Conservation (phyloP, 257 asterid species). For the Solanum clarkiae region DNA sequence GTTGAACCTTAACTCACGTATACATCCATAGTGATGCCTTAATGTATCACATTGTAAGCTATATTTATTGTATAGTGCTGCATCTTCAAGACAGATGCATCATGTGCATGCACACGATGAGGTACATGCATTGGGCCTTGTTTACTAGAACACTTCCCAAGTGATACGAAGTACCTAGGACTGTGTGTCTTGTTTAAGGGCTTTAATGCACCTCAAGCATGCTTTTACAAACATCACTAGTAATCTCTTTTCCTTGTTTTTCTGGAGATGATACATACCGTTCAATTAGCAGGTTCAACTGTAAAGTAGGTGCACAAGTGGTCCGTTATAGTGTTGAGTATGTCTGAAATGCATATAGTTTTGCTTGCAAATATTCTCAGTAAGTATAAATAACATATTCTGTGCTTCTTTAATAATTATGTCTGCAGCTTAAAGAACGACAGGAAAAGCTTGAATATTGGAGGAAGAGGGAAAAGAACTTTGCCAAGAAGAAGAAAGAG, state of each 20-base stretch:
- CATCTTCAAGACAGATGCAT: neutral
- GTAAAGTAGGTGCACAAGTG: neutral
- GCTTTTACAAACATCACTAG: neutral
- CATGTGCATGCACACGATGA: neutral
- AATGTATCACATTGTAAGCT: neutral
- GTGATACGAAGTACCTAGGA: neutral
- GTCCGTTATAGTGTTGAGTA: neutral
- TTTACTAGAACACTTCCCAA: neutral
- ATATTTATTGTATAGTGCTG: neutral
- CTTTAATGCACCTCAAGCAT: neutral
- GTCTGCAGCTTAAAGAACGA: conserved; percentile 58
- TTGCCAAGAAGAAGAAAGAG: conserved; percentile 40
- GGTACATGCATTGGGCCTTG: neutral
- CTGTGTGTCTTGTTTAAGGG: neutral
- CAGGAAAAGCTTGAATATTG: conserved; percentile 72
- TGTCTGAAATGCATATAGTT: neutral
- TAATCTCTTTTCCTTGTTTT: neutral
- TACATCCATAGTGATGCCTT: neutral
- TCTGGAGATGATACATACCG: neutral
- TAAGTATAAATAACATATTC: neutral
- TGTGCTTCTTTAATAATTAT: neutral
- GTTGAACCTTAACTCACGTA: neutral
- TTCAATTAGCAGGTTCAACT: neutral
- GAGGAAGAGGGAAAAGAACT: conserved; percentile 48
- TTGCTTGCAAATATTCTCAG: neutral